Base-by-base conservation (phyloP, 106 monocot genomes). In the Vanilla planifolia region DNA sequence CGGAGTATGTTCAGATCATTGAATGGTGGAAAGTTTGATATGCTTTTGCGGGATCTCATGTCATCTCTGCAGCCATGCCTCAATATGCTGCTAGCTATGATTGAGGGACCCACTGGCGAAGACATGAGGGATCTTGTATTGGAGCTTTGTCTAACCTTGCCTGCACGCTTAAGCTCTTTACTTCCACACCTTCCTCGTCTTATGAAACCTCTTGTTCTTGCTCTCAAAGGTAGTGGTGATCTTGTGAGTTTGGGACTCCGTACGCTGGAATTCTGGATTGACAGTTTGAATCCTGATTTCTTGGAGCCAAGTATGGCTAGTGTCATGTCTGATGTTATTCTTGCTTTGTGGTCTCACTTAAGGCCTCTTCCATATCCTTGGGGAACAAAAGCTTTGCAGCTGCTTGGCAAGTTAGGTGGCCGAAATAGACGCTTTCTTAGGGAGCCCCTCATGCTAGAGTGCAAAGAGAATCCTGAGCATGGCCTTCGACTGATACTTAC, bases 251-350 rank as follows among this genome's bases (percentile, higher is more conserved):
- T 98, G 78, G 98, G 86, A n/a, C 81, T 98, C 30, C 74, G 98
- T 43, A 98, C 98, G n/a, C 85, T 98, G 47, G 98, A 98, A 39
- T 85, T 88, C 61, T 98, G 98, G 98, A 92, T 98, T 81, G 98
- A 98, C 47, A 98, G 98, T 62, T 74, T 98, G 48, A 98, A 98
- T 75, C 98, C 98, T 59, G 98, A 98, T 75, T 98, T 98, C 35
- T 74, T 98, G 67, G 98, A 98, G 72, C 98, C 98, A 29, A 98
- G 88, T 62, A 98, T 98, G 98, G 88, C 92, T 11, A 92, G 82
- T 85, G 84, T 88, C n/a, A 98, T 98, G 82, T 88, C 98, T 62
- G 92, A 98, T 46, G 98, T 88, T 40, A 85, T 88, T 55, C 92
- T 88, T 68, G 91, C 92, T 70, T 77, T 98, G 56, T 98, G 98